Percentiles rank a stretch among this genome's conserved stretches.
Conservation (phyloP, 129 eudicot genomes). For the Flaveria sonorensis region DNA sequence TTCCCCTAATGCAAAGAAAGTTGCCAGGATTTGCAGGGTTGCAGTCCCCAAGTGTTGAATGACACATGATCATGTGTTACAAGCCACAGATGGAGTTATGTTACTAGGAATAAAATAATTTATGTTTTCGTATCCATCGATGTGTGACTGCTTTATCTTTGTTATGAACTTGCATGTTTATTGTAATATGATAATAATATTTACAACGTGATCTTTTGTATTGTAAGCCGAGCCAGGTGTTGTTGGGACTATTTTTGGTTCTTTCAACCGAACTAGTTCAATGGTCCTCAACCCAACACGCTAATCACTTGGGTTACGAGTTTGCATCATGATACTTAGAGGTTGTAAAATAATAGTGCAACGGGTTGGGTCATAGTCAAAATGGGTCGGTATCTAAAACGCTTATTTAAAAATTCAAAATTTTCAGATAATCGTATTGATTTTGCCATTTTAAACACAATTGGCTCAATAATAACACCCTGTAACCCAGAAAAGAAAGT, state of each 20-base stretch:
- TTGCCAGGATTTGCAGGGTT: conserved; percentile 43
- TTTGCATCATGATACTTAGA: background rate
- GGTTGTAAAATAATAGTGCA: background rate
- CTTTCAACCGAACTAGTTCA: background rate
- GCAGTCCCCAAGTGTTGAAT: conserved; percentile 46
- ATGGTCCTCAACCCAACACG: background rate
- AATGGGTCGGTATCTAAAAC: background rate
- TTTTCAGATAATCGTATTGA: too few species aligned
- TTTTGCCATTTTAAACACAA: background rate
- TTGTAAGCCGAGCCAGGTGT: too few species aligned
- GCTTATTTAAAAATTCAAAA: background rate
- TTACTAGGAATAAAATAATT: conserved; percentile 27
- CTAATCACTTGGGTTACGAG: too few species aligned
- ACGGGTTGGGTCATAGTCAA: background rate
- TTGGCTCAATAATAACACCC: background rate
- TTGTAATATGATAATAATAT: background rate
- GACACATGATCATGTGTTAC: conserved; percentile 18
- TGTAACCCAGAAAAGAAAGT: background rate
- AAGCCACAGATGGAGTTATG: background rate
- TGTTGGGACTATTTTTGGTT: background rate
- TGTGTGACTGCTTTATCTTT: conserved; percentile 3
- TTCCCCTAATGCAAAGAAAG: conserved; percentile 46
- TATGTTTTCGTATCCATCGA: conserved; percentile 7
- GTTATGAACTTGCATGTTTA: background rate
- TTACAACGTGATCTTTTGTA: background rate